Percentiles rank a stretch among this genome's conserved stretches.
Evolutionary conservation across 192 early-diverging fungal species (phyloP).

Genomic region (Bifiguratus adelaidae): DNA sequence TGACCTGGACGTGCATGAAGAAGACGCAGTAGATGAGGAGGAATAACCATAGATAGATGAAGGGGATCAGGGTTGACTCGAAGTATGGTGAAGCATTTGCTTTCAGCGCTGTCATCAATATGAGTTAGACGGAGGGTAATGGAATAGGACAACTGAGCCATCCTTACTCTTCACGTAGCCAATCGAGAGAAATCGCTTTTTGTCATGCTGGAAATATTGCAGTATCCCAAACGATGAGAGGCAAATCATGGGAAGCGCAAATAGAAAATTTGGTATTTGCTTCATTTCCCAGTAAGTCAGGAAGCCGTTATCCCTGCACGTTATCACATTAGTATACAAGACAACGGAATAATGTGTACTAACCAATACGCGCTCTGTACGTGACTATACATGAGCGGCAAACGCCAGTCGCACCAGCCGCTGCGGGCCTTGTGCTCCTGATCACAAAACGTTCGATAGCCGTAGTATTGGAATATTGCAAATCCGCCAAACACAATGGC

Average conservation of each 20-base stretch:
- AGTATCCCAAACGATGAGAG: constrained; percentile 52
- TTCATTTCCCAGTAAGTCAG: constrained; percentile 68
- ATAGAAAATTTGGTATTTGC: constrained; percentile 86
- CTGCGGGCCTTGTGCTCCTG: constrained; percentile 13
- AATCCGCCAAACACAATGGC: constrained; percentile 41
- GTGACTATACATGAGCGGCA: constrained; percentile 69
- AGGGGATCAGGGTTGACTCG: not conserved
- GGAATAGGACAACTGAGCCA: not conserved
- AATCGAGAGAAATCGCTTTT: constrained; percentile 40
- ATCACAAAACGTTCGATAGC: constrained; percentile 51
- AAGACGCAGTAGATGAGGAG: constrained; percentile 49
- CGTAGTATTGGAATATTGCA: constrained; percentile 48
- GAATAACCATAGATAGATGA: constrained; percentile 60
- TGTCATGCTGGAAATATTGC: constrained; percentile 40
- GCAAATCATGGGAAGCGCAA: constrained; percentile 68
- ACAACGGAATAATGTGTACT: not conserved
- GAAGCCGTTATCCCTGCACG: constrained; percentile 72
- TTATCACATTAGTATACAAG: not conserved
- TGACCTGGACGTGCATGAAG: constrained; percentile 87
- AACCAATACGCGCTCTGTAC: constrained; percentile 85
- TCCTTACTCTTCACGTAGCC: constrained; percentile 20
- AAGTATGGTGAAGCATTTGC: too few relatives aligned
- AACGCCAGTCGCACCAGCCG: constrained; percentile 54
- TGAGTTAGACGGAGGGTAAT: too few relatives aligned
- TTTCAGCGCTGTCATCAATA: too few relatives aligned